Conservation (phyloP, 352 stramenopile genomes). For the Phytophthora capsici region DNA sequence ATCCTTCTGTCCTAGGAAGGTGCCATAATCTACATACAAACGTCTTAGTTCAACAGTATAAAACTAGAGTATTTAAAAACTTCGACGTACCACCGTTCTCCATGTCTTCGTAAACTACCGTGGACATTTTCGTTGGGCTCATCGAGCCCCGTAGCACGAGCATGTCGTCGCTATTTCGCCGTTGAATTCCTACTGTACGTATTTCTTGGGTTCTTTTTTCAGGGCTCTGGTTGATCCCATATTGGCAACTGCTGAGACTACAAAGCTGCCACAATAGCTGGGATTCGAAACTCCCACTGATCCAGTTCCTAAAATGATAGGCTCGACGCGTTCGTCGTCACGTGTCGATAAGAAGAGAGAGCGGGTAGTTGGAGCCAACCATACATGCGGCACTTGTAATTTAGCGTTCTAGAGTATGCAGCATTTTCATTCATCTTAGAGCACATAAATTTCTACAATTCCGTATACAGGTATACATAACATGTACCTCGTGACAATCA, state of each 20-base stretch:
- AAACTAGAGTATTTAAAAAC: too few relatives aligned
- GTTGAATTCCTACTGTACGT: conserved; percentile 4
- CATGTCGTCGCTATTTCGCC: conserved; percentile 15
- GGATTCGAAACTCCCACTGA: conserved; percentile 22
- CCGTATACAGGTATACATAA: too few relatives aligned
- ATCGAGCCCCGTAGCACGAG: conserved; percentile 13
- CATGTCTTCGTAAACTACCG: conserved; percentile 37
- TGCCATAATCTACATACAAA: conserved; percentile 26
- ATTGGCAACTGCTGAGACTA: conserved; percentile 1
- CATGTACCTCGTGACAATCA: too few relatives aligned
- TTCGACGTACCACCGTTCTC: conserved; percentile 21
- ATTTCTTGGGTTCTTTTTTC: background rate
- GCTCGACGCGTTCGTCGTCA: conserved; percentile 5
- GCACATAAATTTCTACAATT: too few relatives aligned
- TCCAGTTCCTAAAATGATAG: conserved; percentile 1
- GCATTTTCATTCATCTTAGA: too few relatives aligned
- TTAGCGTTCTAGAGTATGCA: too few relatives aligned
- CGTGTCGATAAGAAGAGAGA: too few relatives aligned
- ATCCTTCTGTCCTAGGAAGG: conserved; percentile 30
- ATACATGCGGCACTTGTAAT: too few relatives aligned
- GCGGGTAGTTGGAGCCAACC: too few relatives aligned
- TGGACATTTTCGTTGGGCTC: conserved; percentile 18
- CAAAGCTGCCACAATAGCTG: background rate
- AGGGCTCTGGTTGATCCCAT: conserved; percentile 7
- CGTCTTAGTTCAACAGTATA: background rate